Evolutionary conservation across 202 grass and related monocot species (phyloP), one percentile per base, ranked within the genome.

Genomic region (Dendrocalamus latiflorus): DNA sequence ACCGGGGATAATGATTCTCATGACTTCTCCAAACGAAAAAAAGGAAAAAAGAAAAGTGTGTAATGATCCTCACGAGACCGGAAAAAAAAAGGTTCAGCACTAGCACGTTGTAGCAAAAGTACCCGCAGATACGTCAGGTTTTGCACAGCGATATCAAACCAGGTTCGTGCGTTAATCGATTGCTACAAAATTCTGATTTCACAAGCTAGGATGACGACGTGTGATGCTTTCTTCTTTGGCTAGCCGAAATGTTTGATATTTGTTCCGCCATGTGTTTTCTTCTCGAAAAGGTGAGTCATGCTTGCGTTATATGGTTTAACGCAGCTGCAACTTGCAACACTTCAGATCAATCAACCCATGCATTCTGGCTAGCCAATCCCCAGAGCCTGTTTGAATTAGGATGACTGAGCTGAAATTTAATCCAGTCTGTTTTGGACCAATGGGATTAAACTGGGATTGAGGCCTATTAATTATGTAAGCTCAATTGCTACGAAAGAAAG

Each of bases 41-140:
- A 61, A 84, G 0, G 8, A 3, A n/a, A 47, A 16, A 21, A 11
- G 4, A 38, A 51, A 62, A 55, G 33, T 0, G 21, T 24, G 66
- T 38, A 66, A 82, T 89, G 78, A 86, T 86, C 43, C 45, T 78
- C 59, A 37, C 22, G 15, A 83, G 68, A 78, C 37, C 0, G 33
- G 80, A 9, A 20, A 25, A 63, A 72, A 57, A n/a, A n/a, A n/a
- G n/a, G 48, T 10, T 57, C 0, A n/a, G 64, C 77, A 69, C 36
- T 33, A 80, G 58, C 80, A 68, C 50, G 58, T 66, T 76, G 39
- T 14, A 56, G 26, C 26, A 41, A 58, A 47, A 37, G 73, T 16
- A 18, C 6, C 41, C 58, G 17, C 56, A 53, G 66, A 70, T 41
- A 26, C 64, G 53, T 38, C 72, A 58, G 63, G 49, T 17, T 72